These are phyloP conservation scores for Termitomyces sp. DNA, from an alignment of 768 basidiomycete species.

Conservation along the genomic window DNA sequence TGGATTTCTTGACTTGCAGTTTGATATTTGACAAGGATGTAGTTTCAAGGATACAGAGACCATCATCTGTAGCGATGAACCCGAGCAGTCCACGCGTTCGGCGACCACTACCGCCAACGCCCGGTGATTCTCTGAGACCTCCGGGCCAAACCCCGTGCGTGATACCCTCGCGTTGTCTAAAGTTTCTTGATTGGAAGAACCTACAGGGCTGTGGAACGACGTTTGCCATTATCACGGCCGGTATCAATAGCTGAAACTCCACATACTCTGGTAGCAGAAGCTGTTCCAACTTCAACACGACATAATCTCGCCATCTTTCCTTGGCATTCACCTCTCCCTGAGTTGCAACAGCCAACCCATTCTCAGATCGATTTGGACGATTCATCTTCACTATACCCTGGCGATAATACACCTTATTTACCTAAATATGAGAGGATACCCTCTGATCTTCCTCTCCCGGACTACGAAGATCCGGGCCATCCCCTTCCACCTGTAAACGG, in stretches of 20 bases:
- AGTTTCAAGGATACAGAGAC: slow-evolving; percentile 14
- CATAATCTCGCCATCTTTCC: background rate
- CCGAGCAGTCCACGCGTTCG: slow-evolving; percentile 14
- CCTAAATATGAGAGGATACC: slow-evolving; percentile 10
- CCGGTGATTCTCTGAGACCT: slow-evolving; percentile 13
- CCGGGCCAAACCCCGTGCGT: slow-evolving; percentile 15
- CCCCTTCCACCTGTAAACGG: background rate
- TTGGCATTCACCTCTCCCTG: slow-evolving; percentile 3
- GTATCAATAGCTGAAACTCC: slow-evolving; percentile 6
- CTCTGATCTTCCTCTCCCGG: slow-evolving; percentile 5
- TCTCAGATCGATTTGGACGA: slow-evolving; percentile 7
- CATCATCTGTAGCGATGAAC: slow-evolving; percentile 14
- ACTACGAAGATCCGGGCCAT: background rate
- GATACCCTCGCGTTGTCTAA: background rate
- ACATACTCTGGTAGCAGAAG: background rate
- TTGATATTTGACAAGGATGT: background rate
- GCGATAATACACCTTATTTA: slow-evolving; percentile 8
- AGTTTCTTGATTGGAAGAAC: background rate
- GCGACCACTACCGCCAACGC: slow-evolving; percentile 25
- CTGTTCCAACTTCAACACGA: slow-evolving; percentile 3
- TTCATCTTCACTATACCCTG: slow-evolving; percentile 17
- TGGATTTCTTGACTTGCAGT: background rate
- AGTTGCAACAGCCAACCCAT: background rate
- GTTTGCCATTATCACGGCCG: slow-evolving; percentile 7
- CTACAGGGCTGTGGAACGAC: slow-evolving; percentile 8